phyloP scores from a whole-genome alignment of 768 basidiomycete genomes.

The Pisolithus marmoratus region DNA sequence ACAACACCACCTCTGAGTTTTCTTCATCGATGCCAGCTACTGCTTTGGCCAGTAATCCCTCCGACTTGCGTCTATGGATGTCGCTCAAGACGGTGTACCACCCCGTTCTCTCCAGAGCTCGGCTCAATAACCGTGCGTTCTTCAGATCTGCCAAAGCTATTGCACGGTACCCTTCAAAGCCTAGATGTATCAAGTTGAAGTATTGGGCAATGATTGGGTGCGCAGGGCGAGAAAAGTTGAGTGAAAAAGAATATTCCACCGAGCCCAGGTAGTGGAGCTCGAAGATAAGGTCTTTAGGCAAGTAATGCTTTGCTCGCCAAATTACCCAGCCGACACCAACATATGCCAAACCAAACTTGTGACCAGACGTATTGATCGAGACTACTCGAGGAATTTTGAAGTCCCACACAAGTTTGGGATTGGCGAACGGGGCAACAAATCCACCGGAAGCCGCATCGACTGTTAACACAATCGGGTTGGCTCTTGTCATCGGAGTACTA shows the following conservation, averaged over 20 bases:
- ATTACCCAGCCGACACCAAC: constrained; percentile 62
- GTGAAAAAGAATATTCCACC: constrained; percentile 71
- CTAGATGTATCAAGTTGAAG: constrained; percentile 60
- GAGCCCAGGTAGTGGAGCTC: constrained; percentile 48
- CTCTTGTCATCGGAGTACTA: constrained; percentile 23
- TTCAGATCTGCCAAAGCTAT: constrained; percentile 44
- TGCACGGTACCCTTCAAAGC: constrained; percentile 47
- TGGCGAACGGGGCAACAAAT: constrained; percentile 58
- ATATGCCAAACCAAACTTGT: constrained; percentile 55
- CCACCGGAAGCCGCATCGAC: constrained; percentile 59
- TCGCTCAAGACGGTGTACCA: constrained; percentile 50
- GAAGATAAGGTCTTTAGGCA: constrained; percentile 69
- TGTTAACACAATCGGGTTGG: constrained; percentile 7
- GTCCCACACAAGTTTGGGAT: constrained; percentile 52
- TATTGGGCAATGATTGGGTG: constrained; percentile 58
- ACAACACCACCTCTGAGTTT: constrained; percentile 47
- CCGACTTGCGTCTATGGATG: constrained; percentile 40
- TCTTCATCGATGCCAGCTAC: constrained; percentile 40
- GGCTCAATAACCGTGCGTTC: constrained; percentile 61
- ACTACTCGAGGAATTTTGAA: constrained; percentile 56
- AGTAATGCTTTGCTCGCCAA: constrained; percentile 49
- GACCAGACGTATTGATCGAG: constrained; percentile 54
- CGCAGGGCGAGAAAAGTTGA: constrained; percentile 58
- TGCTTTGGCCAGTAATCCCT: constrained; percentile 16
- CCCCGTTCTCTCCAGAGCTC: constrained; percentile 54